Base-by-base conservation (phyloP, 1,284 basidiomycete species). In the Puccinia polysora region DNA sequence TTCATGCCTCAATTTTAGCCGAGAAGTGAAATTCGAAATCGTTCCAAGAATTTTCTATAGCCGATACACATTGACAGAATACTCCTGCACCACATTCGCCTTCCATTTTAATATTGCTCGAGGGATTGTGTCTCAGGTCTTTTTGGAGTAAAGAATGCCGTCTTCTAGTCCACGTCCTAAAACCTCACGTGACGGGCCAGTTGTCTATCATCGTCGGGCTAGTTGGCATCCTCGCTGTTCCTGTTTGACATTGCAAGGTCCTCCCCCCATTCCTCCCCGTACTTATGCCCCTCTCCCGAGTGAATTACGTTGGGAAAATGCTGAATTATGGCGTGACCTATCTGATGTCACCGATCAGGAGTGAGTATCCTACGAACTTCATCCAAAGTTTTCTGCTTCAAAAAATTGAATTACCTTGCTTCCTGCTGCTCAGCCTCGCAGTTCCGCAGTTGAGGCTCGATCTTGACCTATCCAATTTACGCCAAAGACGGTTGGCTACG, bases 271-370 rank as follows among this genome's bases (percentile, higher is more conserved):
- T 14, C 56, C 56, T 14, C 56, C 56, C 43, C 56, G 56, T 25
- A 59, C 38, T 38, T 59, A 59, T 25, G 56, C 36, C 4, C 56
- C 56, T 25, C 36, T 59, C n/a, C 56, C 56, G 34, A 59, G 36
- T 38, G 56, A 59, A 20, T 20, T 59, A 8, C 6, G 38, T 4
- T 59, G 8, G 20, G 28, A 40, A 25, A 20, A 53, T 14, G 7
- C 5, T 25, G 52, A 30, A 14, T 10, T 53, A 30, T 53, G 52
- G 52, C 12, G 18, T 14, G 10, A 14, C 4, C 40, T 43, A 18
- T 2, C 52, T 23, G 28, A 3, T 53, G 25, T 30, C 28, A 53
- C 4, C 5, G 25, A 53, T 53, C n/a, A 14, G 2, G 34, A 30
- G 52, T 53, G 34, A 14, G 52, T 53, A 15, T 18, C 52, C 34